A percentile compares a stretch with the other conserved stretches of the same genome.
These are phyloP conservation scores for Botrytis hyacinthi DNA, from an alignment of 2,329 filamentous ascomycete genomes.

Conservation along the genomic window DNA sequence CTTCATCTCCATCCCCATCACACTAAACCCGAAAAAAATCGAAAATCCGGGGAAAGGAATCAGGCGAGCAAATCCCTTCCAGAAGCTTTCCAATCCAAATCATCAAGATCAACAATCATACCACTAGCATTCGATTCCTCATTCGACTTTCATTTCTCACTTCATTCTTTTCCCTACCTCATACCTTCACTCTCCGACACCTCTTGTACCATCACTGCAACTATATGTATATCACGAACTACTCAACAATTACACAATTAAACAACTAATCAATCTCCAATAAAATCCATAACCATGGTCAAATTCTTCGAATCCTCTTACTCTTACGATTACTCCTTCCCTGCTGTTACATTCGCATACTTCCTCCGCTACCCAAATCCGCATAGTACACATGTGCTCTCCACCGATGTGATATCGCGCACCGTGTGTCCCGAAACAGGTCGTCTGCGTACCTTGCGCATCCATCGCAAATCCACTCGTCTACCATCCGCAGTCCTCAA, in stretches of 20 bases:
- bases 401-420: constrained; percentile 77
- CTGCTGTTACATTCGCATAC: constrained; percentile 83
- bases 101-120: constrained; percentile 19
- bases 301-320: constrained; percentile 55
- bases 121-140: constrained; percentile 10
- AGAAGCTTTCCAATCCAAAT: constrained; percentile 3
- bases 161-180: background rate
- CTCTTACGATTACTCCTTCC: constrained; percentile 77
- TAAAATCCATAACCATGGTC: constrained; percentile 35
- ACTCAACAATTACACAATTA: background rate
- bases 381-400: constrained; percentile 77
- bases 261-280: constrained; percentile 12
- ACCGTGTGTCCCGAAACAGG: constrained; percentile 71
- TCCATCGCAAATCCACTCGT: constrained; percentile 79
- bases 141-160: background rate
- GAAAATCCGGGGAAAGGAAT: constrained; percentile 19
- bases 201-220: constrained; percentile 11
- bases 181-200: background rate
- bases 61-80: constrained; percentile 18
- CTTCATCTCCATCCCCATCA: background rate
- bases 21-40: constrained; percentile 7
- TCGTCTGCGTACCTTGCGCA: constrained; percentile 72
- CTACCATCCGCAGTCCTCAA: constrained; percentile 73
- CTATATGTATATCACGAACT: constrained; percentile 5
- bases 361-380: constrained; percentile 88